These are phyloP conservation scores for Mucor sp. DNA, from an alignment of 371 early-diverging fungal genomes.

Conservation along the genomic window DNA sequence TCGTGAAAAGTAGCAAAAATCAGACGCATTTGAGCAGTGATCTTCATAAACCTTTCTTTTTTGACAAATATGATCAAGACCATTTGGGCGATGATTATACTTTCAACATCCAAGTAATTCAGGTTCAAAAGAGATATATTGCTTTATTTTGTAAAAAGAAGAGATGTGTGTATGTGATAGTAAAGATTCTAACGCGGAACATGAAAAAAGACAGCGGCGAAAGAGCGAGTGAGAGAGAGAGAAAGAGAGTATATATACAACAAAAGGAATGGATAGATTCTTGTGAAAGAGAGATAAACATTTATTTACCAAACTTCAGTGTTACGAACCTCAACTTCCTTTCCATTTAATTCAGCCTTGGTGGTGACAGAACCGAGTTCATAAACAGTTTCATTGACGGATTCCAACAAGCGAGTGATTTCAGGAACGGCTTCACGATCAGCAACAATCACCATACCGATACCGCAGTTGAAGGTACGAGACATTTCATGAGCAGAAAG, in stretches of 20 bases:
- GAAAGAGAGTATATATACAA: conserved; percentile 12
- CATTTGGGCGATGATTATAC: no score
- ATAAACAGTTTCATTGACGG: conserved; percentile 65
- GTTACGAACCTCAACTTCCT: conserved; percentile 63
- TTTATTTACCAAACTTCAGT: conserved; percentile 43
- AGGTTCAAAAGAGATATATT: neutral
- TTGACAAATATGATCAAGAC: no score
- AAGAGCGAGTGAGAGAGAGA: neutral
- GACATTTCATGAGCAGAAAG: conserved; percentile 88
- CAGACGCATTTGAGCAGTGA: no score
- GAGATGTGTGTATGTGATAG: neutral
- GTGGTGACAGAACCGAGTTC: conserved; percentile 66
- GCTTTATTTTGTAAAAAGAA: neutral
- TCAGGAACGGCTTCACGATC: conserved; percentile 60
- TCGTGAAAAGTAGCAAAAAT: no score
- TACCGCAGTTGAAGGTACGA: conserved; percentile 98
- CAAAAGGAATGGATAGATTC: conserved; percentile 2
- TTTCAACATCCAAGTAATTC: neutral
- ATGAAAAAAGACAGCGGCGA: neutral
- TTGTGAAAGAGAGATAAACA: neutral
- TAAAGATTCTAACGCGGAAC: neutral
- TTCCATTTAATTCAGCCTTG: conserved; percentile 54
- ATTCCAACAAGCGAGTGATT: conserved; percentile 62
- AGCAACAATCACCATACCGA: conserved; percentile 96
- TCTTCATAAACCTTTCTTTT: no score